Evolutionary conservation across 306 rosid species (phyloP).

Genomic region (Cucurbita ficifolia): DNA sequence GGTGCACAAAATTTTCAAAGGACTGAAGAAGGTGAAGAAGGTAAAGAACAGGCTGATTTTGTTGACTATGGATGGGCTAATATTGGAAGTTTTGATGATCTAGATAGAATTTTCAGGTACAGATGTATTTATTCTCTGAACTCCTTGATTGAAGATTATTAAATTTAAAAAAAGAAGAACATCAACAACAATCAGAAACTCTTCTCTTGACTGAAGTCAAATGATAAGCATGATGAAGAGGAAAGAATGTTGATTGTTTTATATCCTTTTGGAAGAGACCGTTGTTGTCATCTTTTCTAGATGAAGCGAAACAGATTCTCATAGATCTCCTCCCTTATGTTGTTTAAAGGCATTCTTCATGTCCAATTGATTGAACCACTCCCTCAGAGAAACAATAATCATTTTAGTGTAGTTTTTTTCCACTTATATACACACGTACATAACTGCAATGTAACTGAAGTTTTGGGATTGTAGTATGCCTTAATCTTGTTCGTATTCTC

Average conservation of each 20-base stretch:
- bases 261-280: neutral
- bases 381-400: neutral
- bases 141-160: neutral
- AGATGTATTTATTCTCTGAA: slow-evolving; percentile 6
- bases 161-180: neutral
- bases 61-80: slow-evolving; percentile 80
- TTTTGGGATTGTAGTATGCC: neutral
- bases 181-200: neutral
- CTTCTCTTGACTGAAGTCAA: neutral
- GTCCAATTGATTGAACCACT: neutral
- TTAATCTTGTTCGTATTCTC: neutral
- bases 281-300: neutral
- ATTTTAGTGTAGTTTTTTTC: neutral
- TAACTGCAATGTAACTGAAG: neutral
- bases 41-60: slow-evolving; percentile 64
- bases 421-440: neutral
- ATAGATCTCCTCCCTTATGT: neutral
- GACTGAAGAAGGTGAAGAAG: slow-evolving; percentile 37
- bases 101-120: slow-evolving; percentile 83
- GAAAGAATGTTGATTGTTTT: neutral
- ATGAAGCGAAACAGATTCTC: neutral
- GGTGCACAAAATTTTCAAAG: slow-evolving; percentile 39
- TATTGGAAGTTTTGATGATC: slow-evolving; percentile 90
- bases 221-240: neutral
- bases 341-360: neutral